Conservation (phyloP, 2,329 filamentous ascomycete species). For the Graphiopsis chlorocephala region DNA sequence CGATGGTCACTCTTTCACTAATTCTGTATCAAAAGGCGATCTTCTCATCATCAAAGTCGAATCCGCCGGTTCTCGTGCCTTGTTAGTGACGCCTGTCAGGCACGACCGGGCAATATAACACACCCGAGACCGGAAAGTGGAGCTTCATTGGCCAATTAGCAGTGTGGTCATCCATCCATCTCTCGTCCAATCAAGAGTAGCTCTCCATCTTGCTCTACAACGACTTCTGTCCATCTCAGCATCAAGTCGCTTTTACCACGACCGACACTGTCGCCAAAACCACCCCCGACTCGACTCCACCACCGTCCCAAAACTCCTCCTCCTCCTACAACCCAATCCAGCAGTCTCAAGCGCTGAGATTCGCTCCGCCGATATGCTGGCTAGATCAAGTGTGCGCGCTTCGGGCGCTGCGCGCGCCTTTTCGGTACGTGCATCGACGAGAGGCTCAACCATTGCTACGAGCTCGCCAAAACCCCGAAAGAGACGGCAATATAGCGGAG, state of each 20-base stretch:
- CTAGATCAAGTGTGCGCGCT: conserved; percentile 79
- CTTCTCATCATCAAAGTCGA: no score
- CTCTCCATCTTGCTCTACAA: no score
- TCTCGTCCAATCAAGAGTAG: not conserved
- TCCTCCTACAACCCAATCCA: conserved; percentile 14
- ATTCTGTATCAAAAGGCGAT: no score
- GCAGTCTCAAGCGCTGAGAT: conserved; percentile 35
- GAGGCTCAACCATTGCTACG: not conserved
- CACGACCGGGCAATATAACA: no score
- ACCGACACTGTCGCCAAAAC: not conserved
- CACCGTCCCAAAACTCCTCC: conserved; percentile 9
- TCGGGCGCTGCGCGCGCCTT: conserved; percentile 69
- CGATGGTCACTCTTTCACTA: no score
- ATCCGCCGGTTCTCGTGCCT: no score
- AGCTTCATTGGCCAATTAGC: no score
- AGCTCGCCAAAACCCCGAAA: conserved; percentile 1
- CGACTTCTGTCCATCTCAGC: not conserved
- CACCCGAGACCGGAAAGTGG: no score
- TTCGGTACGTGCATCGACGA: conserved; percentile 40
- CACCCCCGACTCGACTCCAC: conserved; percentile 10
- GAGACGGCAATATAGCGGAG: not conserved
- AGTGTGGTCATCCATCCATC: not conserved
- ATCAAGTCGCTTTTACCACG: no score
- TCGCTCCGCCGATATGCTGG: conserved; percentile 72
- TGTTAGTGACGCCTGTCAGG: no score